A percentile compares a stretch with the other conserved stretches of the same genome.
phyloP scores from a whole-genome alignment of 163 green algal species.

The Trebouxia gelatinosa region DNA sequence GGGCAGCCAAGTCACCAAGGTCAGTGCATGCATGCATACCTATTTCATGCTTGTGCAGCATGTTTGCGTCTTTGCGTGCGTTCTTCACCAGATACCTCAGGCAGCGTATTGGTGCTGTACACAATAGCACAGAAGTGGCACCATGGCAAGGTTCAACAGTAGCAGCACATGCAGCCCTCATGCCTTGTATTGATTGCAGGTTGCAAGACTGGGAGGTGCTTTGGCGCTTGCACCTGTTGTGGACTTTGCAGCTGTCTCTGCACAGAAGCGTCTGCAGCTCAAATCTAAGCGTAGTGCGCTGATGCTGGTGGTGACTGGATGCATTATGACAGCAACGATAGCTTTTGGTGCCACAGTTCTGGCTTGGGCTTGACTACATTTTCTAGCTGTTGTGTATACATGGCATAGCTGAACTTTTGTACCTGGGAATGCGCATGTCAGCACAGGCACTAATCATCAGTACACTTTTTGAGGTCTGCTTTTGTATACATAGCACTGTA shows the following conservation, averaged over 20 bases:
- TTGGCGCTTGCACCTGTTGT: background rate
- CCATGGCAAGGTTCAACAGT: no score
- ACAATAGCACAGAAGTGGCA: no score
- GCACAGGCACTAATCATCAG: no score
- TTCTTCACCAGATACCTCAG: background rate
- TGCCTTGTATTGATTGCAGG: constrained; percentile 2
- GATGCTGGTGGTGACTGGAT: background rate
- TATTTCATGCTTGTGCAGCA: background rate
- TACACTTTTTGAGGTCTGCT: no score
- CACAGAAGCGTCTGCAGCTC: background rate
- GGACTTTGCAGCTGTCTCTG: background rate
- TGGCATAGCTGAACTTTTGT: no score
- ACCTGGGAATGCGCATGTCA: no score
- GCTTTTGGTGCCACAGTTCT: constrained; percentile 12
- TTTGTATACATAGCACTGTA: no score
- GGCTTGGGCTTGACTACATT: background rate
- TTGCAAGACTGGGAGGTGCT: constrained; percentile 16
- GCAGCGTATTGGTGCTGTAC: no score
- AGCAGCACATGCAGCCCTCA: background rate
- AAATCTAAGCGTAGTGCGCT: background rate
- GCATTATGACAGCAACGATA: background rate
- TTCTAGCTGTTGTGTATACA: no score
- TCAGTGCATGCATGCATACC: background rate
- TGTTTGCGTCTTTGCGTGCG: background rate
- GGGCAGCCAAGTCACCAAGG: constrained; percentile 28